Percentiles rank a stretch among this genome's conserved stretches.
These are phyloP conservation scores for Teunomyces atbi DNA, from an alignment of 805 yeast species.

Conservation along the genomic window DNA sequence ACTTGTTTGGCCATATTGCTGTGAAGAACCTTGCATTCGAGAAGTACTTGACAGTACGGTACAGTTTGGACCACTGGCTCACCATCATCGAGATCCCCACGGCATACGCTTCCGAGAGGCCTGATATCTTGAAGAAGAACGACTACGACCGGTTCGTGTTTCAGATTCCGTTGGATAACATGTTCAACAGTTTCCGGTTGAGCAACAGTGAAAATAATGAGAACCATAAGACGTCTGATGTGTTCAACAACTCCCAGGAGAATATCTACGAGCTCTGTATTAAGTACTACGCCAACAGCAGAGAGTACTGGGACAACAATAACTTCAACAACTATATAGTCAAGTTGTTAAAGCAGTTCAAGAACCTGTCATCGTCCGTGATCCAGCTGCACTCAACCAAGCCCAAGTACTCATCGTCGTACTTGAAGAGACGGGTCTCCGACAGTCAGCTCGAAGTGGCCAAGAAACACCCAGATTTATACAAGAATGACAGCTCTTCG, in stretches of 20 bases:
- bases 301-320: conserved; percentile 81
- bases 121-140: conserved; percentile 46
- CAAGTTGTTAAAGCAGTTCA: conserved; percentile 31
- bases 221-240: conserved; percentile 5
- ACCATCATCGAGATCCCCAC: conserved; percentile 72
- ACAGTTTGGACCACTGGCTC: conserved; percentile 77
- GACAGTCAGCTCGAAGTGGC: conserved; percentile 20
- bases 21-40: conserved; percentile 72
- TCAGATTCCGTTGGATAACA: conserved; percentile 49
- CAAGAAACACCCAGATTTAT: conserved; percentile 6
- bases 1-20: conserved; percentile 70
- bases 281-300: conserved; percentile 46
- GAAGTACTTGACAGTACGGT: conserved; percentile 67
- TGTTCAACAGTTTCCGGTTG: conserved; percentile 33
- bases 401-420: conserved; percentile 41
- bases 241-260: conserved; percentile 13
- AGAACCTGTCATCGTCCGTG: not conserved
- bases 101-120: conserved; percentile 54
- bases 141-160: conserved; percentile 72
- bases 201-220: conserved; percentile 1
- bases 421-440: conserved; percentile 31
- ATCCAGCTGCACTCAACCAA: conserved; percentile 20
- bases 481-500: conserved; percentile 10
- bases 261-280: conserved; percentile 51
- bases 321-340: conserved; percentile 55